Conservation (phyloP, 495 filamentous ascomycete genomes). For the Penicillium samsonianum region DNA sequence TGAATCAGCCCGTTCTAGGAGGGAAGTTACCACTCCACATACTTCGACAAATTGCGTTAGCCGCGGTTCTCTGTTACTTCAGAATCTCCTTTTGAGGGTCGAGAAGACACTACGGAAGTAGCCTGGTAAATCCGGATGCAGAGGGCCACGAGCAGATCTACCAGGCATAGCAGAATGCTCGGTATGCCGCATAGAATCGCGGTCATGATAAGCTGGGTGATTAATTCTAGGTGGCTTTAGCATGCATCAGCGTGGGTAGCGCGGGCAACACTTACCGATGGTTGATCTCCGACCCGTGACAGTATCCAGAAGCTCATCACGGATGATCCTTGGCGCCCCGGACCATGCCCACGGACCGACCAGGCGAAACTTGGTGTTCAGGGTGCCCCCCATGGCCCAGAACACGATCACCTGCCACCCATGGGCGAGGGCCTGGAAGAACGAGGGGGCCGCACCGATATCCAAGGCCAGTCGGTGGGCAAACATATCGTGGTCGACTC, state of each 20-base stretch:
- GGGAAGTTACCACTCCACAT: background rate
- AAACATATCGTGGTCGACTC: conserved; percentile 1
- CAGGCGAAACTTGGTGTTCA: conserved; percentile 3
- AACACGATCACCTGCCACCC: conserved; percentile 1
- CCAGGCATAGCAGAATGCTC: background rate
- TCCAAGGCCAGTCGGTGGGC: conserved; percentile 2
- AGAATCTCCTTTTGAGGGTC: conserved; percentile 1
- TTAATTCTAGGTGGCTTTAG: conserved; percentile 3
- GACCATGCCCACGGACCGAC: conserved; percentile 2
- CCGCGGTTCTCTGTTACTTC: background rate
- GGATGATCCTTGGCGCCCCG: conserved; percentile 1
- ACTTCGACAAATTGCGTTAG: conserved; percentile 2
- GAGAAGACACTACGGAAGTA: conserved; percentile 2
- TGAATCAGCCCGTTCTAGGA: background rate
- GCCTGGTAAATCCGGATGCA: background rate
- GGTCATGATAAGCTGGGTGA: background rate
- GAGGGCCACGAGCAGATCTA: conserved; percentile 1
- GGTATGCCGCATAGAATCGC: conserved; percentile 3
- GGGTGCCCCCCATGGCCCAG: conserved; percentile 1
- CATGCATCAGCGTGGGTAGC: conserved; percentile 3
- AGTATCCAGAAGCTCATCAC: conserved; percentile 3
- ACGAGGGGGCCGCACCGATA: background rate
- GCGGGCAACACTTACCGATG: conserved; percentile 2
- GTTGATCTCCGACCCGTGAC: conserved; percentile 1
- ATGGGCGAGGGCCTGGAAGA: conserved; percentile 3